phyloP scores from a whole-genome alignment of 2,329 filamentous ascomycete species.

The Aspergillus sp. region DNA sequence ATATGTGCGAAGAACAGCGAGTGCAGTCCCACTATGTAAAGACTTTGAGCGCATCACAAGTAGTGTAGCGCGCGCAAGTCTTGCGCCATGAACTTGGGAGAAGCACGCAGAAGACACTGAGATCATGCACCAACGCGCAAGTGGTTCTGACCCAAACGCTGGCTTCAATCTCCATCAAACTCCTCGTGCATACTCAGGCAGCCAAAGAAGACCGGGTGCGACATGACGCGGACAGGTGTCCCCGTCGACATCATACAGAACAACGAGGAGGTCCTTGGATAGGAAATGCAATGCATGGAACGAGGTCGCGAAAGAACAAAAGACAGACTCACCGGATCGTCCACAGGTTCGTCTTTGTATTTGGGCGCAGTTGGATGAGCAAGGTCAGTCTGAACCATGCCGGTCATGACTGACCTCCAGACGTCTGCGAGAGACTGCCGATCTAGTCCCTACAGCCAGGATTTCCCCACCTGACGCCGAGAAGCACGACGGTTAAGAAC shows the following conservation, averaged over 20 bases:
- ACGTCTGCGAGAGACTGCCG: slow-evolving; percentile 18
- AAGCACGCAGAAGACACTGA: too few species aligned
- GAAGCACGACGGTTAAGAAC: slow-evolving; percentile 5
- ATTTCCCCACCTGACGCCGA: slow-evolving; percentile 2
- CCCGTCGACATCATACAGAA: slow-evolving; percentile 1
- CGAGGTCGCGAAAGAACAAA: slow-evolving; percentile 16
- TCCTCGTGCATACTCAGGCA: background rate
- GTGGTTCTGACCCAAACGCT: background rate
- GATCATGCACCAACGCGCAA: background rate
- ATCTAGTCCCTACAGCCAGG: background rate
- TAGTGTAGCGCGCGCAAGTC: too few species aligned
- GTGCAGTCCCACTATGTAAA: too few species aligned
- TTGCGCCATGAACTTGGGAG: too few species aligned
- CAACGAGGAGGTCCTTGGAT: slow-evolving; percentile 16
- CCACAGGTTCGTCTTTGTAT: slow-evolving; percentile 50
- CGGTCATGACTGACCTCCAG: slow-evolving; percentile 38
- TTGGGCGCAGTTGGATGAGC: slow-evolving; percentile 36
- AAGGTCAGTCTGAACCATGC: slow-evolving; percentile 45
- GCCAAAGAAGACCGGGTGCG: background rate
- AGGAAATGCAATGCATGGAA: slow-evolving; percentile 10
- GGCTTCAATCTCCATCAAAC: background rate
- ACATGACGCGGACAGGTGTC: slow-evolving; percentile 3
- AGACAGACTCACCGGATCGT: slow-evolving; percentile 47
- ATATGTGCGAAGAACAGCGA: too few species aligned
- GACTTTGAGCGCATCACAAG: too few species aligned